A percentile compares a stretch with the other conserved stretches of the same genome.
phyloP scores from a whole-genome alignment of 768 basidiomycete species.

The Hypholoma sublateritium region DNA sequence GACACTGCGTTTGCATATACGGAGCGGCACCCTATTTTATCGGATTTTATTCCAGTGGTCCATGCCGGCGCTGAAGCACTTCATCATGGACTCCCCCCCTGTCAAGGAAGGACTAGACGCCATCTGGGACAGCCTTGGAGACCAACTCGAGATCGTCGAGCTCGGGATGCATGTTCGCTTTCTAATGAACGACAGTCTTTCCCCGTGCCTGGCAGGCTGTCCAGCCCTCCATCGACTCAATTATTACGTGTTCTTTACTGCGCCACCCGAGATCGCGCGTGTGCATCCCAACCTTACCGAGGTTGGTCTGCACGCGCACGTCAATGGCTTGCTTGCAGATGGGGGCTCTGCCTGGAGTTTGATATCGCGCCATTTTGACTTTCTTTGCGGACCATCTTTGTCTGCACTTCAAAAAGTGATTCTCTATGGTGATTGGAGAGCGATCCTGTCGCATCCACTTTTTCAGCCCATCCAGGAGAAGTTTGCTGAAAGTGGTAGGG shows the following conservation, averaged over 20 bases:
- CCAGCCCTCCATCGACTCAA: constrained; percentile 49
- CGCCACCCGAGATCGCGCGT: constrained; percentile 21
- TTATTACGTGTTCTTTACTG: constrained; percentile 55
- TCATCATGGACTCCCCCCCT: constrained; percentile 52
- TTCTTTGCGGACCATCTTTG: constrained; percentile 39
- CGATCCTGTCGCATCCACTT: constrained; percentile 34
- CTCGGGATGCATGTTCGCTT: constrained; percentile 60
- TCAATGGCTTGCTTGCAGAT: constrained; percentile 40
- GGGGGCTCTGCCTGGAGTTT: constrained; percentile 37
- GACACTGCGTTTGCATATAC: constrained; percentile 51
- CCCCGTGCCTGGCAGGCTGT: constrained; percentile 45
- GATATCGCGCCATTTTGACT: constrained; percentile 46
- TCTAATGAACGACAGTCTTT: constrained; percentile 46
- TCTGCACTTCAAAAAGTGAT: constrained; percentile 45
- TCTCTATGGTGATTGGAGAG: constrained; percentile 56
- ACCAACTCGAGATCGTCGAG: constrained; percentile 52
- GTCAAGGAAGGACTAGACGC: constrained; percentile 36
- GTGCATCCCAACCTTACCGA: constrained; percentile 36
- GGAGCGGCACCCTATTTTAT: constrained; percentile 51
- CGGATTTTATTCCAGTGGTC: constrained; percentile 47
- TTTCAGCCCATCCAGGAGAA: constrained; percentile 31
- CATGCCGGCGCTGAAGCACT: constrained; percentile 49
- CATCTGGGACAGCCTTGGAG: constrained; percentile 51
- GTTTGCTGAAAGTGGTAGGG: constrained; percentile 32
- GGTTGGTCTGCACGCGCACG: constrained; percentile 51